These are phyloP conservation scores for Hypoxylon trugodes DNA, from an alignment of 495 filamentous ascomycete species.

Conservation along the genomic window DNA sequence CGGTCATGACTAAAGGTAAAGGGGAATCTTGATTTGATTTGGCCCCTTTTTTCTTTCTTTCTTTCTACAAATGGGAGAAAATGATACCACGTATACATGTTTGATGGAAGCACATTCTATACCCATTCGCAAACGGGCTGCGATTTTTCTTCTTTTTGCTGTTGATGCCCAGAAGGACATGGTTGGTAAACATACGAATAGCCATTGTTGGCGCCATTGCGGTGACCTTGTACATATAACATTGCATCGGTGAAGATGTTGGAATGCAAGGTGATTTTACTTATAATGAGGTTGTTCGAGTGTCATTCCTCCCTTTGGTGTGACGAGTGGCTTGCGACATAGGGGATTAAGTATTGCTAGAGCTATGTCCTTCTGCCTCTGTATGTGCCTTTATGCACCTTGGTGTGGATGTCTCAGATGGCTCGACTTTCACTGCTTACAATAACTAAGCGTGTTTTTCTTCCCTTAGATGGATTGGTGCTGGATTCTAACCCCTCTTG, in stretches of 20 bases:
- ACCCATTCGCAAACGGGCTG: conserved; percentile 29
- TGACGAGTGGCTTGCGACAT: too few species aligned
- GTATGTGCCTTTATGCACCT: too few species aligned
- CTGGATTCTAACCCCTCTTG: too few species aligned
- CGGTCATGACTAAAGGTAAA: conserved; percentile 23
- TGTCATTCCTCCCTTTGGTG: too few species aligned
- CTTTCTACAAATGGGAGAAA: conserved; percentile 17
- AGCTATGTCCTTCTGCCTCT: too few species aligned
- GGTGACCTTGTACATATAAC: conserved; percentile 28
- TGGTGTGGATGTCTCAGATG: too few species aligned
- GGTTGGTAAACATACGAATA: conserved; percentile 15
- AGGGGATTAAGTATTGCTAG: too few species aligned
- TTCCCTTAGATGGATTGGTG: too few species aligned
- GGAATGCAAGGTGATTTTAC: conserved; percentile 7
- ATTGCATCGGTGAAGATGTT: conserved; percentile 25
- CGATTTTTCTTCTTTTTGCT: conserved; percentile 3
- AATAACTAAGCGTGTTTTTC: too few species aligned
- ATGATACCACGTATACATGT: conserved; percentile 40
- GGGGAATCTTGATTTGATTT: conserved; percentile 2
- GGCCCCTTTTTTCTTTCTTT: too few species aligned
- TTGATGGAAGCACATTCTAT: conserved; percentile 30
- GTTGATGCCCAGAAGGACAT: too few species aligned
- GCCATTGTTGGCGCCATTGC: conserved; percentile 2
- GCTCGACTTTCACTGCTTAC: too few species aligned
- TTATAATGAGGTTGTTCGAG: background rate